Percentiles rank a stretch among this genome's conserved stretches.
These are phyloP conservation scores for Phytopythium ostracodes DNA, from an alignment of 352 stramenopile species.

Conservation along the genomic window DNA sequence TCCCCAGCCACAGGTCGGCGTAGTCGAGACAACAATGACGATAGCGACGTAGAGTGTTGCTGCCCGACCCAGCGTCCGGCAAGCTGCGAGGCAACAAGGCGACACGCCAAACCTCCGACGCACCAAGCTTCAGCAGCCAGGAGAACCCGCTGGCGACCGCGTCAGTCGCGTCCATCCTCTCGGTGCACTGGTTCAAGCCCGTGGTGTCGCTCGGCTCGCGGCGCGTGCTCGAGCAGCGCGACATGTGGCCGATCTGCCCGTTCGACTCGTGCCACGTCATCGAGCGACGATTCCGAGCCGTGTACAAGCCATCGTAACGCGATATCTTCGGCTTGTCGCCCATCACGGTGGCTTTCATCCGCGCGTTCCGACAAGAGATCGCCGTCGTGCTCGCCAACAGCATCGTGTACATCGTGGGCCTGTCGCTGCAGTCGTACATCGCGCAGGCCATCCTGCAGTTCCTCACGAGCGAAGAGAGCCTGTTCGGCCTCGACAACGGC, in stretches of 20 bases:
- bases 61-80: background rate
- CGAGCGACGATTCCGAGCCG: conserved; percentile 9
- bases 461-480: conserved; percentile 10
- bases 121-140: conserved; percentile 6
- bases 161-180: conserved; percentile 18
- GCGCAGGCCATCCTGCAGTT: conserved; percentile 17
- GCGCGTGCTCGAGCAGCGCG: conserved; percentile 15
- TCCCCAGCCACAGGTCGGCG: background rate
- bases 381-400: conserved; percentile 11
- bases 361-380: conserved; percentile 11
- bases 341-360: conserved; percentile 10
- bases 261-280: conserved; percentile 13
- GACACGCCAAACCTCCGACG: background rate
- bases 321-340: conserved; percentile 9
- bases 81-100: background rate
- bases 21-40: background rate
- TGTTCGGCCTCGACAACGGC: conserved; percentile 11
- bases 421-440: conserved; percentile 17
- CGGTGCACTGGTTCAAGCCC: conserved; percentile 20
- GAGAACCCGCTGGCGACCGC: conserved; percentile 20
- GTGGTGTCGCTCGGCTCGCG: conserved; percentile 22
- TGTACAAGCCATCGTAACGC: conserved; percentile 9
- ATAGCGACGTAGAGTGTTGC: background rate
- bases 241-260: conserved; percentile 19
- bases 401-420: conserved; percentile 16